Evolutionary conservation across 73 alveolate genomes (phyloP), one percentile per base, ranked within the genome.

Genomic region (Symbiodinium pilosum): DNA sequence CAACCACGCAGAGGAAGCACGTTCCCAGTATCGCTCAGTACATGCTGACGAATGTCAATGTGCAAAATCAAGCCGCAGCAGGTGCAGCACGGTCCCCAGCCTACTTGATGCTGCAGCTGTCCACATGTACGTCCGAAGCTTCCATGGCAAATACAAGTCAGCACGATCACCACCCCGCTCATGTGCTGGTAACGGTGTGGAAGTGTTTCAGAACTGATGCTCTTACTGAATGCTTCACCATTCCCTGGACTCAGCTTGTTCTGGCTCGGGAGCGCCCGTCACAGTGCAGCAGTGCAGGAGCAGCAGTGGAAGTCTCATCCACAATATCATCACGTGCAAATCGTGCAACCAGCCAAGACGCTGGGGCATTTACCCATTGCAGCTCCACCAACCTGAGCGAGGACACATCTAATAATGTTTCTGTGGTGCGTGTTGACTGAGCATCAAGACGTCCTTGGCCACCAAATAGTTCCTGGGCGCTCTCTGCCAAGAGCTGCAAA

Each of bases 391-490:
- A 64, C 81, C 81, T 64, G 18, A n/a, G 16, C 30, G 14, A 54
- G 26, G 73, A n/a, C 73, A 24, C 26, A 26, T 54, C 73, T 30
- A 26, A 54, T 54, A 26, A 0, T 24, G 26, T 24, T 24, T 54
- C 34, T 24, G 2, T 8, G 26, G 34, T 30, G 34, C 26, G 32
- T 24, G 32, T 30, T 54, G 73, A n/a, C 81, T 64, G 81, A 28
- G 81, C 30, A 64, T 64, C 81, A 26, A 64, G 39, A 28, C 81
- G 34, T 64, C 81, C 81, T 64, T 64, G 81, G 81, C 81, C 81
- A 64, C 81, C 81, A 64, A 24, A 64, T 64, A 64, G 24, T 64
- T 64, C 81, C 81, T 64, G 12, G 18, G 81, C 34, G 73, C 32
- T 30, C 20, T 5, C 32, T 54, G 73, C 34, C 73, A 24, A 21